A percentile compares a stretch with the other conserved stretches of the same genome.
These are phyloP conservation scores for Fusarium sp. DNA, from an alignment of 2,329 filamentous ascomycete species.

Conservation along the genomic window DNA sequence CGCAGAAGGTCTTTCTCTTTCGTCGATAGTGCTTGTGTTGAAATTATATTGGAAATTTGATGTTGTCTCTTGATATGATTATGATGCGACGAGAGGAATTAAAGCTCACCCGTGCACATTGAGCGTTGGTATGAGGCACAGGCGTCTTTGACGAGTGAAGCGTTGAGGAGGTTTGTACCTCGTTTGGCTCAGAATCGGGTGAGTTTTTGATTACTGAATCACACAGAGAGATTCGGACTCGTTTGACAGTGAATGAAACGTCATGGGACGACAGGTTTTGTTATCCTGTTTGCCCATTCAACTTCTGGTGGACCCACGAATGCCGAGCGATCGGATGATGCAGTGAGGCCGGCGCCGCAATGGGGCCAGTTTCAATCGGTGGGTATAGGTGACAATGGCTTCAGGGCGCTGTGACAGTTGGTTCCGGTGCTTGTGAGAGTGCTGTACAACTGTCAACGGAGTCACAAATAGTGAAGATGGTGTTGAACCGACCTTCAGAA, in stretches of 20 bases:
- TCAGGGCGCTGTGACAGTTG: neutral
- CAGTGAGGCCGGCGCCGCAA: slow-evolving; percentile 35
- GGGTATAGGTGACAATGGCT: slow-evolving; percentile 18
- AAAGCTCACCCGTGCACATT: slow-evolving; percentile 20
- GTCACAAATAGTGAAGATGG: neutral
- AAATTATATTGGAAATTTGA: slow-evolving; percentile 1
- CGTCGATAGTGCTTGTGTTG: neutral
- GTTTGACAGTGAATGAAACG: slow-evolving; percentile 32
- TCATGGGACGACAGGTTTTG: slow-evolving; percentile 35
- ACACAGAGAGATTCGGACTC: slow-evolving; percentile 5
- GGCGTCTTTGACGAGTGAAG: neutral
- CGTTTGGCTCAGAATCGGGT: neutral
- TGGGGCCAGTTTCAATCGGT: slow-evolving; percentile 26
- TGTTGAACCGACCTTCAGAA: neutral
- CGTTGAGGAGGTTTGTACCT: slow-evolving; percentile 2
- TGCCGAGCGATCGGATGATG: slow-evolving; percentile 41
- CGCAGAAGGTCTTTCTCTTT: slow-evolving; percentile 3
- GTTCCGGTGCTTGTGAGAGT: neutral
- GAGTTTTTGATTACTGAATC: slow-evolving; percentile 28
- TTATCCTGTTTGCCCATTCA: slow-evolving; percentile 34
- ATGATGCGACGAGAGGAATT: slow-evolving; percentile 24
- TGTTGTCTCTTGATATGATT: slow-evolving; percentile 19
- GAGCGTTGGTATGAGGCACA: neutral
- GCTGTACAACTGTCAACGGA: neutral
- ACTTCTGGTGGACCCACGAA: slow-evolving; percentile 39